Evolutionary conservation across 257 asterid genomes (phyloP), one percentile per base, ranked within the genome.

Genomic region (Solanum piurae): DNA sequence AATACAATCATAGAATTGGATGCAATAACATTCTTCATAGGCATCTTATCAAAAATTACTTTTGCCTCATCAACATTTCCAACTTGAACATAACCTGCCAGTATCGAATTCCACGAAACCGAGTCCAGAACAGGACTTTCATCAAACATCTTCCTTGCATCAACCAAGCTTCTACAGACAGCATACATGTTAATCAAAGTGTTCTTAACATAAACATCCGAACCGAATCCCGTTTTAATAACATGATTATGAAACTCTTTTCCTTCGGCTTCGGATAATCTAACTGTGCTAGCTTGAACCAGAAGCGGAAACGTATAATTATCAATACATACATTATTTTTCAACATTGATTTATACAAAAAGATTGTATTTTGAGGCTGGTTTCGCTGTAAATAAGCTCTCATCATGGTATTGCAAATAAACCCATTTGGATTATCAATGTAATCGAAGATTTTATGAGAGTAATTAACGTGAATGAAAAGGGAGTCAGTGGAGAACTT

Each of bases 341-440:
- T 89, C 86, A 94, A 86, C 98, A 93, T 90, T 44, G 91, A 89
- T 88, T 93, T 93, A 88, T 96, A 96, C 90, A 94, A 71, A 84
- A 90, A 86, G 86, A 95, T 86, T 21, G 96, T 93, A 87, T 94
- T 93, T 84, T 89, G 86, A 13, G 91, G 89, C 84, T 88, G 88
- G 58, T 91, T 92, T 83, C 87, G 84, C 73, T 89, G 94, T 91
- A 91, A 89, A 49, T 91, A 93, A 82, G 95, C 99, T 86, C 91
- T 92, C 92, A 95, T 88, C 95, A 95, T 94, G 84, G 98, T 95
- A 89, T 96, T 96, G 92, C 96, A 93, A n/a, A 93, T 91, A 93
- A 96, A 95, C 83, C 92, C 98, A 87, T 96, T 95, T 79, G 95
- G 49, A 88, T 89, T 87, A 82, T 92, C 92, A 5, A 96, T 90